Evolutionary conservation across 1,284 basidiomycete genomes (phyloP), one percentile per base, ranked within the genome.

Genomic region (Flammula alnicola): DNA sequence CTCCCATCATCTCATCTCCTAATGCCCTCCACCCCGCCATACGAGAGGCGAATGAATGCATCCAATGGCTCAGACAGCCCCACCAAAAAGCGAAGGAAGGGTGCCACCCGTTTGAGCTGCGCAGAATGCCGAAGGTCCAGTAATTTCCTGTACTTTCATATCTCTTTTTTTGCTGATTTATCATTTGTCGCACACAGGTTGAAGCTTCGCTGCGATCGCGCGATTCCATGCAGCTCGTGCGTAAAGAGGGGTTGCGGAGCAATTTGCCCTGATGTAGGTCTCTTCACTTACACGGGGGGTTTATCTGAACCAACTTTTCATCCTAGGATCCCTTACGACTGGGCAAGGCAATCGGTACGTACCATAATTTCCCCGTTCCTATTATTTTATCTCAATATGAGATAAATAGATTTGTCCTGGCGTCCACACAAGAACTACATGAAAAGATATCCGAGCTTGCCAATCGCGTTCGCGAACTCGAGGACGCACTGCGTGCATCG

Each of bases 401-500:
- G n/a, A n/a, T n/a, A n/a, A n/a, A n/a, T n/a, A 87, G 87, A n/a
- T 90, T 90, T 60, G 87, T 90, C 1, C 78, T 91, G 32, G 88
- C 89, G 0, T 88, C 87, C 0, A 91, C 88, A 0, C 84, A 88
- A 65, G 88, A 91, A 58, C 73, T 91, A 0, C 89, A 91, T 63
- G 87, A 90, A 67, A 89, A 91, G 67, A 91, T 92, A 49, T 74
- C 80, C 16, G 83, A 88, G 61, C 79, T 92, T 6, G 81, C 84
- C 33, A 81, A 71, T 52, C 86, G 90, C 38, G 83, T 91, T 16
- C 79, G 87, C 46, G 82, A 89, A 46, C 77, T 92, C n/a, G 89
- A 92, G 63, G 87, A 91, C 58, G 83, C 73, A 6, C 70, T 92
- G 23, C 77, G 84, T 27, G 59, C 70, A 2, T 78, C 83, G 0